Evolutionary conservation across 2,329 filamentous ascomycete genomes (phyloP).

Genomic region (Talaromyces rugulosus): DNA sequence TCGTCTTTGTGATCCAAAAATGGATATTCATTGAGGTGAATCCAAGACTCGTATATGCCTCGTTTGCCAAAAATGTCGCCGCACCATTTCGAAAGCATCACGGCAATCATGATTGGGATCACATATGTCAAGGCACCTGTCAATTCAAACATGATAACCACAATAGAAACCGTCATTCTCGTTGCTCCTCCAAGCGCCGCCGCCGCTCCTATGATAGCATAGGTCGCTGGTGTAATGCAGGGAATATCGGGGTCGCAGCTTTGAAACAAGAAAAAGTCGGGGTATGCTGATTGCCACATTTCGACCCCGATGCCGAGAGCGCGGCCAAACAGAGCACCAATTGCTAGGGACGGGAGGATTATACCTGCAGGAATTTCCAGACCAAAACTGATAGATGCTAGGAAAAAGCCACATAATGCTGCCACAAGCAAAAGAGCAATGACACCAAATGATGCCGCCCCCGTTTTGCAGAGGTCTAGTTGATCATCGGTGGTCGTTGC

Average conservation of each 20-base stretch:
- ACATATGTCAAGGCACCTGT: slow-evolving; percentile 95
- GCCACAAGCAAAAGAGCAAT: slow-evolving; percentile 80
- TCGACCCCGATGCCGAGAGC: slow-evolving; percentile 86
- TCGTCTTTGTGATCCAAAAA: slow-evolving; percentile 92
- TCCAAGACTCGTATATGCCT: slow-evolving; percentile 98
- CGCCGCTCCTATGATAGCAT: slow-evolving; percentile 92
- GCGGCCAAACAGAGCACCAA: slow-evolving; percentile 84
- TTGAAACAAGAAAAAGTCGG: slow-evolving; percentile 70
- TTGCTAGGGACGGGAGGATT: slow-evolving; percentile 91
- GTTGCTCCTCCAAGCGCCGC: slow-evolving; percentile 92
- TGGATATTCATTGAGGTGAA: slow-evolving; percentile 90
- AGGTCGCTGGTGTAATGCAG: slow-evolving; percentile 91
- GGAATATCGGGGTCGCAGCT: slow-evolving; percentile 79
- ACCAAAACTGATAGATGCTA: slow-evolving; percentile 86
- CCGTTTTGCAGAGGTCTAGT: slow-evolving; percentile 85
- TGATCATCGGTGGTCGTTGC: slow-evolving; percentile 75
- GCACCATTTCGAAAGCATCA: slow-evolving; percentile 98
- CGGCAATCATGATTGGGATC: slow-evolving; percentile 96
- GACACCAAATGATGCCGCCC: slow-evolving; percentile 74
- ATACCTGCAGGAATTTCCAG: slow-evolving; percentile 93
- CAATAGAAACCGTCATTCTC: slow-evolving; percentile 94
- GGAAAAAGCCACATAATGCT: slow-evolving; percentile 75
- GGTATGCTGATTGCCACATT: slow-evolving; percentile 76
- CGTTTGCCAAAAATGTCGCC: slow-evolving; percentile 89
- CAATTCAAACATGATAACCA: slow-evolving; percentile 99